Base-by-base conservation (phyloP, 176 grass and related monocot species). In the Pontederia crassipes region DNA sequence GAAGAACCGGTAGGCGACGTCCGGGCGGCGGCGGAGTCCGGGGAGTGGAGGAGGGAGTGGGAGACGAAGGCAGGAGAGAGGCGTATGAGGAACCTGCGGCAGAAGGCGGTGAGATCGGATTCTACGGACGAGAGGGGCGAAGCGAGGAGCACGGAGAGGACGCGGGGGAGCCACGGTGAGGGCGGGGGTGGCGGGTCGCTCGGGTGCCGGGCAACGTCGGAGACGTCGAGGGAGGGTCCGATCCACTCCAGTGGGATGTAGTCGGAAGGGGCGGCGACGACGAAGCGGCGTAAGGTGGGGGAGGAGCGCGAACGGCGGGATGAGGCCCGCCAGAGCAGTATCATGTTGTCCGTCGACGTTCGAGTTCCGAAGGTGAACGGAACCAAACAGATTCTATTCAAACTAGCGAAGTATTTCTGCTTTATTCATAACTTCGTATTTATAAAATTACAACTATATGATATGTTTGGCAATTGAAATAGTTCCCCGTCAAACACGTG, bases 21-120 rank as follows among this genome's bases (percentile, higher is more conserved):
- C 57, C 17, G 87, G 92, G 64, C 68, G 62, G 4, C 74, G 14
- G 28, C 57, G 40, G 3, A 96, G 54, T 83, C 75, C 46, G 78
- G 65, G 54, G 80, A 76, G 54, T 80, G 83, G 17, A 90, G 83
- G 17, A 90, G 80, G 55, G 71, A 66, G 15, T 73, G 71, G 45
- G 83, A 77, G 29, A 89, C 74, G 72, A 90, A 87, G 46, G 83
- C 74, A 0, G 91, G 90, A 55, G 91, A 84, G 53, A 87, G 80
- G 57, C 64, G 83, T 45, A 90, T 77, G 74, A 95, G 74, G 65
- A 81, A 86, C 12, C 74, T 81, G 20, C 10, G 64, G 90, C 90
- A 89, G 66, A 89, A 95, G 75, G 79, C 72, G 48, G 72, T 67
- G 11, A 95, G 90, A 62, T 89, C 67, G 68, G 77, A 64, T 32